phyloP scores from a whole-genome alignment of 148 eudicot genomes.

The Amaranthus palmeri region DNA sequence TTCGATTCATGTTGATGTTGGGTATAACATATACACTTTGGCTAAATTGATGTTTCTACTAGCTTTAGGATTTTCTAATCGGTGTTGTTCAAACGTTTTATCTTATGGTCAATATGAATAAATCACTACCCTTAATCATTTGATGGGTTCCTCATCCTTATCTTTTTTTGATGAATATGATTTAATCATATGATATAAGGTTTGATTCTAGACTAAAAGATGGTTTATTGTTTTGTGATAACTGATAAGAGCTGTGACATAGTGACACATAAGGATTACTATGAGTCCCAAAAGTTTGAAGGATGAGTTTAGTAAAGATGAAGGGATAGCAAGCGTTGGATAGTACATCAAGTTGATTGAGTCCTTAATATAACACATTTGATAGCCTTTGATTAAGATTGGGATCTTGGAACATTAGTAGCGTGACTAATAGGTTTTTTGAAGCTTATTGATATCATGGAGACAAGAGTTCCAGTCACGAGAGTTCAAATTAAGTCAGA shows the following conservation, averaged over 20 bases:
- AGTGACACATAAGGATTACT: too few species aligned
- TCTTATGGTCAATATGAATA: not conserved
- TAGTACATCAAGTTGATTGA: not conserved
- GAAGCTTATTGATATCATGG: too few species aligned
- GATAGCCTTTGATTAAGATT: not conserved
- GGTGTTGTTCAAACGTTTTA: too few species aligned
- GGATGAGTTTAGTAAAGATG: not conserved
- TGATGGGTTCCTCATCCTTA: not conserved
- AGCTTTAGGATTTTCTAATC: not conserved
- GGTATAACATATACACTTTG: not conserved
- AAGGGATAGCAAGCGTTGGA: not conserved
- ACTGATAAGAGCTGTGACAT: too few species aligned
- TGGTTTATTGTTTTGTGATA: too few species aligned
- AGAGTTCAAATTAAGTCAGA: too few species aligned
- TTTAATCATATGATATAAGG: not conserved
- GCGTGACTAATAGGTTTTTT: too few species aligned
- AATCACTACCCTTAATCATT: not conserved
- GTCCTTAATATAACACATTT: not conserved
- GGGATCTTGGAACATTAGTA: too few species aligned
- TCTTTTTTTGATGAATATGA: not conserved
- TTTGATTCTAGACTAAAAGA: too few species aligned
- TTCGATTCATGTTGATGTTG: not conserved
- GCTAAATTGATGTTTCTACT: not conserved
- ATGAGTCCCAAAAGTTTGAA: too few species aligned
- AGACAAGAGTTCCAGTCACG: too few species aligned